Evolutionary conservation across 2,329 filamentous ascomycete species (phyloP).

Genomic region (Shiraia sp.): DNA sequence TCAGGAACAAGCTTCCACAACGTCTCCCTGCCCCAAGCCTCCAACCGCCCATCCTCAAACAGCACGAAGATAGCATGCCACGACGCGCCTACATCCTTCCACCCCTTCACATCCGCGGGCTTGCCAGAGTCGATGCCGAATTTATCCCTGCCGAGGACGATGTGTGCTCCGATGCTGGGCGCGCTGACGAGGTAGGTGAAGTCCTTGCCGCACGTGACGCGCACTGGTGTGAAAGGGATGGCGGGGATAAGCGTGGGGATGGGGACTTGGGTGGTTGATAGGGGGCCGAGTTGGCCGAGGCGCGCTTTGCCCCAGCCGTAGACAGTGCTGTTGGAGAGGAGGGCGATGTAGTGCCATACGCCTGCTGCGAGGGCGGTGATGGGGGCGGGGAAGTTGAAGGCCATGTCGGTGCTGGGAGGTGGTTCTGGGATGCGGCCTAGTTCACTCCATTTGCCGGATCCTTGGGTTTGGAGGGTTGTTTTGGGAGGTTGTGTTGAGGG

Average conservation of each 20-base stretch:
- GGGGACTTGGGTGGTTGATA: slow-evolving; percentile 48
- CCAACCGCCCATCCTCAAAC: slow-evolving; percentile 60
- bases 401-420: too few relatives aligned
- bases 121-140: slow-evolving; percentile 65
- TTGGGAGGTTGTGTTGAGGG: neutral
- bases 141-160: slow-evolving; percentile 75
- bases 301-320: slow-evolving; percentile 89
- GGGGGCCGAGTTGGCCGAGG: slow-evolving; percentile 77
- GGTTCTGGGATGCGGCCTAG: slow-evolving; percentile 12
- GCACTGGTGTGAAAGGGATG: slow-evolving; percentile 63
- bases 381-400: neutral
- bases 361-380: slow-evolving; percentile 70
- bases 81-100: slow-evolving; percentile 73
- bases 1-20: slow-evolving; percentile 77
- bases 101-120: slow-evolving; percentile 58
- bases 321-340: slow-evolving; percentile 74
- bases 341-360: slow-evolving; percentile 75
- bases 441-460: slow-evolving; percentile 33
- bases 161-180: slow-evolving; percentile 60
- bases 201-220: slow-evolving; percentile 79
- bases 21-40: slow-evolving; percentile 82
- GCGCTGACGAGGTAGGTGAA: slow-evolving; percentile 74
- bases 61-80: slow-evolving; percentile 84
- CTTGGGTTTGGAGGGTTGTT: slow-evolving; percentile 20
- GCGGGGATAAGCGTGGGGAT: slow-evolving; percentile 35